Evolutionary conservation across 148 eudicot species (phyloP).

Genomic region (Chenopodium quinoa): DNA sequence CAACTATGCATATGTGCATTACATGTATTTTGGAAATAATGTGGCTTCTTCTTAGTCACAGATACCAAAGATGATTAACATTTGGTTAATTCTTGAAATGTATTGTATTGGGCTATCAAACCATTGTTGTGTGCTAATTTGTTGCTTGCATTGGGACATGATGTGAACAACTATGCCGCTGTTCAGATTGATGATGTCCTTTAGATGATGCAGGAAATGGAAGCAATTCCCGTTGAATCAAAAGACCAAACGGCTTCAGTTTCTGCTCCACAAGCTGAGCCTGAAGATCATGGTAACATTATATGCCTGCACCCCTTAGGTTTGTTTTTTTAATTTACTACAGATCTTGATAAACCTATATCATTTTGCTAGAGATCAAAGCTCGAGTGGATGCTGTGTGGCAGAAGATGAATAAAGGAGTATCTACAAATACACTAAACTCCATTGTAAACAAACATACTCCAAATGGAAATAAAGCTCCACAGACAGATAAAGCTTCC

Average conservation of each 20-base stretch:
- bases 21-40: background rate
- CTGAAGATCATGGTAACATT: slow-evolving; percentile 49
- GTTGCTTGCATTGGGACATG: background rate
- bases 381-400: slow-evolving; percentile 85
- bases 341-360: background rate
- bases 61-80: background rate
- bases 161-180: background rate
- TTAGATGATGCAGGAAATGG: slow-evolving; percentile 36
- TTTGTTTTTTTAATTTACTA: background rate
- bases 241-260: slow-evolving; percentile 34
- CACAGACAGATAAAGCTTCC: slow-evolving; percentile 40
- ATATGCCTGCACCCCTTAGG: background rate
- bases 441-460: slow-evolving; percentile 46
- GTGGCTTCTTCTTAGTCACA: background rate
- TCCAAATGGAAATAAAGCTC: slow-evolving; percentile 32
- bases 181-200: slow-evolving; percentile 3
- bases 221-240: slow-evolving; percentile 28
- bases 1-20: background rate
- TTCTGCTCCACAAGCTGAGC: slow-evolving; percentile 31
- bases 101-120: background rate
- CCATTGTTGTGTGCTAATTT: background rate
- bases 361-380: slow-evolving; percentile 60
- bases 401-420: slow-evolving; percentile 93
- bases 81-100: background rate
- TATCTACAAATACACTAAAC: slow-evolving; percentile 56